Conservation (phyloP, 1,139 yeast genomes). For the Kurtzmaniella quercitrusa region DNA sequence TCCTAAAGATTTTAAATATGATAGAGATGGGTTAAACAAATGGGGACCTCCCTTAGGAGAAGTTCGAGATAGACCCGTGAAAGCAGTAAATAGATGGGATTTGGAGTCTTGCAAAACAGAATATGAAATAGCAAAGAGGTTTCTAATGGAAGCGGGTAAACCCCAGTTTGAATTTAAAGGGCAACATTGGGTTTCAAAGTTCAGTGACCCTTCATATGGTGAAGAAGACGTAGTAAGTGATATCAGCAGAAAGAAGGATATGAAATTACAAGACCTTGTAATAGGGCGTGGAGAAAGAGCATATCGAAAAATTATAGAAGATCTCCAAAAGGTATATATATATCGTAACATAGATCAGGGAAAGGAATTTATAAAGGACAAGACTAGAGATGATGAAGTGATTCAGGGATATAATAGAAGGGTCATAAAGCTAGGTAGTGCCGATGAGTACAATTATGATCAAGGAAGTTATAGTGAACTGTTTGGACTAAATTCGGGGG, state of each 20-base stretch:
- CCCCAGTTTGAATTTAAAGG: conserved; percentile 6
- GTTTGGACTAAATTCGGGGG: neutral
- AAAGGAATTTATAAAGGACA: conserved; percentile 1
- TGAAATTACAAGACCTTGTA: conserved; percentile 20
- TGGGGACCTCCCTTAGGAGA: conserved; percentile 19
- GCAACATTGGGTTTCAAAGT: conserved; percentile 7
- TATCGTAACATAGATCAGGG: conserved; percentile 7
- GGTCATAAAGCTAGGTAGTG: conserved; percentile 8
- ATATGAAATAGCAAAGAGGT: conserved; percentile 14
- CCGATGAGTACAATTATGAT: conserved; percentile 10
- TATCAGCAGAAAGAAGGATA: conserved; percentile 13
- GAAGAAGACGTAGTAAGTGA: conserved; percentile 4
- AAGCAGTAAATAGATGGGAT: conserved; percentile 32
- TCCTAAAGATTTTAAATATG: conserved; percentile 23
- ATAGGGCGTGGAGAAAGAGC: conserved; percentile 22
- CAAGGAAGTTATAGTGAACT: conserved; percentile 6
- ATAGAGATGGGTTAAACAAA: conserved; percentile 16
- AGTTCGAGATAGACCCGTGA: conserved; percentile 16
- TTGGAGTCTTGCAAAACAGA: conserved; percentile 29
- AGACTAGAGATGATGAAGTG: conserved; percentile 1
- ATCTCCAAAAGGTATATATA: conserved; percentile 11
- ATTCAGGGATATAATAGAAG: conserved; percentile 6
- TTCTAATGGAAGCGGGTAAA: neutral
- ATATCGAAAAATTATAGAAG: conserved; percentile 18
- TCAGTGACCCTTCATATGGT: conserved; percentile 4